A percentile compares a stretch with the other conserved stretches of the same genome.
These are phyloP conservation scores for Cudoniella acicularis DNA, from an alignment of 495 filamentous ascomycete genomes.

Conservation along the genomic window DNA sequence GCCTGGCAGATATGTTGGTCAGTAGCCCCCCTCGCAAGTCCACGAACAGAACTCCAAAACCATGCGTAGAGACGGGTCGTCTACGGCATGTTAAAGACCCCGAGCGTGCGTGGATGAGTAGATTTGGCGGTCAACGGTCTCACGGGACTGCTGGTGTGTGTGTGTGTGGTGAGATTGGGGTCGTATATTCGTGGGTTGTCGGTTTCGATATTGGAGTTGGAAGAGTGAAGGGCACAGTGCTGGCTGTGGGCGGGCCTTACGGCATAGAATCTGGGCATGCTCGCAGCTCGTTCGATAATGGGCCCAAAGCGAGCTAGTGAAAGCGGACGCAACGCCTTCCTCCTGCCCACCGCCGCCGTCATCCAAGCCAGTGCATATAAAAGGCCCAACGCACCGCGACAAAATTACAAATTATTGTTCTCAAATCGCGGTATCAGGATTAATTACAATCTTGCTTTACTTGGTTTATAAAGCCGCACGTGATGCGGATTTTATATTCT, in stretches of 20 bases:
- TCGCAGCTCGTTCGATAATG: too few relatives aligned
- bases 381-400: too few relatives aligned
- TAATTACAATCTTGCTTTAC: too few relatives aligned
- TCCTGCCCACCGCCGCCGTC: too few relatives aligned
- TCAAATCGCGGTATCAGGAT: too few relatives aligned
- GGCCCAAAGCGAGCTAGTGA: neutral
- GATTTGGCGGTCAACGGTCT: neutral
- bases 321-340: neutral
- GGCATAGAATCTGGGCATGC: too few relatives aligned
- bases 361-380: too few relatives aligned
- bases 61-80: neutral
- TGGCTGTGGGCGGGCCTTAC: neutral
- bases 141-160: neutral
- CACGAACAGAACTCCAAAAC: conserved; percentile 2
- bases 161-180: neutral
- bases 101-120: neutral
- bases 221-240: neutral
- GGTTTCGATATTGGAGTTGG: neutral
- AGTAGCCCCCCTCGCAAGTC: conserved; percentile 7
- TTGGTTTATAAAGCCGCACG: too few relatives aligned
- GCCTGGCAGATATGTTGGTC: conserved; percentile 11
- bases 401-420: too few relatives aligned
- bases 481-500: neutral
- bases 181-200: neutral
- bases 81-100: neutral